Base-by-base conservation (phyloP, 2,329 filamentous ascomycete genomes). In the Raffaelea ambrosiae region DNA sequence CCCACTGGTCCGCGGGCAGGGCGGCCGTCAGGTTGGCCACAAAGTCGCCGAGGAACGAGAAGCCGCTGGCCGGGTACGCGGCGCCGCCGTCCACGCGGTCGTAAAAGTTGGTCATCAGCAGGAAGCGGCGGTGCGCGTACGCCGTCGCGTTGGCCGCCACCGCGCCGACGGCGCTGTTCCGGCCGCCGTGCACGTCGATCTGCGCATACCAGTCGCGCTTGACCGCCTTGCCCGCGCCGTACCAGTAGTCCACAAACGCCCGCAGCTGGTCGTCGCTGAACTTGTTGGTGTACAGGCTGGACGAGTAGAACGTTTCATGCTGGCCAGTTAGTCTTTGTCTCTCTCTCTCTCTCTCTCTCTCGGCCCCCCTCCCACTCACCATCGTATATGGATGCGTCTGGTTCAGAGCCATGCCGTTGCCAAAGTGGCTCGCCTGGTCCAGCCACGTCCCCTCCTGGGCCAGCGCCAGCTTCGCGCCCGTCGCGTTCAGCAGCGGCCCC, bases 101-200 rank as follows among this genome's bases (percentile, higher is more conserved):
- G 19, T 68, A 67, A 46, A 76, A 67, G 55, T 79, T 71, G 44
- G 69, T 73, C 2, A 79, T 67, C 2, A 74, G 65, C 18, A 77
- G 65, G 55, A 70, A 67, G 46, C 68, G 62, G 23, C 66, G 67
- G 53, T 70, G 66, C 0, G 61, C 57, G 53, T 66, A 72, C 3
- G 68, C 60, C 1, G 65, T 64, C 5, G 55, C 55, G 8, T 57
- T 22, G 1, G 52, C 49, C 0, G 52, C 22, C 2, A 63, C 49
- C 1, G 59, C 52, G 2, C 64, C 55, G 33, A 70, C 57, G 51
- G 61, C 65, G 1, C 66, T 66, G 54, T 66, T 65, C 23, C 55
- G 51, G 33, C 62, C 63, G 36, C 63, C 63, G 48, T 62, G 59
- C 39, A 62, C 50, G 52, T 65, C 63, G 31, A 65, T 59, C 45